Evolutionary conservation across 1,139 yeast species (phyloP).

Genomic region (Yamadazyma jaroonii): DNA sequence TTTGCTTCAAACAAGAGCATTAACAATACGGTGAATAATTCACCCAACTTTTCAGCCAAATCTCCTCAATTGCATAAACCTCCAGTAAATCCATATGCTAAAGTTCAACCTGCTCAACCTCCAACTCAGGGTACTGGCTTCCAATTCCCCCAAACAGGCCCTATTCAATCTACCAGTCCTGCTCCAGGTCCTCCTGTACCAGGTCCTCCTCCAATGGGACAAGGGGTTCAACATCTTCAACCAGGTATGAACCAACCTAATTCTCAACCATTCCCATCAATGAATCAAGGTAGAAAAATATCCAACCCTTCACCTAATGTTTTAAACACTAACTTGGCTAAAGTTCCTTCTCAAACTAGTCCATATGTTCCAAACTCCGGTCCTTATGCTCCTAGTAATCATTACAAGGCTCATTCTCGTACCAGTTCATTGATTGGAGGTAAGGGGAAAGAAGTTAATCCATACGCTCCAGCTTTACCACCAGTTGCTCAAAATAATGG

Average conservation of each 20-base stretch:
- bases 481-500: conserved; percentile 16
- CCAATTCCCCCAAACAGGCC: neutral
- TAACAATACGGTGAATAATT: neutral
- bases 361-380: conserved; percentile 49
- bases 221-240: conserved; percentile 6
- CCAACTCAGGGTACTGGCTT: conserved; percentile 1
- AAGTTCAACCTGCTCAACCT: neutral
- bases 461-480: conserved; percentile 41
- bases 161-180: neutral
- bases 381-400: conserved; percentile 43
- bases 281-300: conserved; percentile 4
- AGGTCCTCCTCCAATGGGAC: conserved; percentile 3
- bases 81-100: conserved; percentile 19
- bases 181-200: conserved; percentile 1
- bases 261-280: conserved; percentile 1
- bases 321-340: conserved; percentile 21
- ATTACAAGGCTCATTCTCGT: conserved; percentile 38
- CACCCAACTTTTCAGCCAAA: conserved; percentile 8
- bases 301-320: conserved; percentile 9
- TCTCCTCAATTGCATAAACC: conserved; percentile 13
- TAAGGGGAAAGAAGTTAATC: conserved; percentile 41
- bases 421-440: conserved; percentile 44
- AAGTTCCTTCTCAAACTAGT: conserved; percentile 25
- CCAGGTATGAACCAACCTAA: conserved; percentile 10
- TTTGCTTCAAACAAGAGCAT: conserved; percentile 2